Conservation (phyloP, 768 basidiomycete genomes). For the Pleurotus salmoneostramineus region DNA sequence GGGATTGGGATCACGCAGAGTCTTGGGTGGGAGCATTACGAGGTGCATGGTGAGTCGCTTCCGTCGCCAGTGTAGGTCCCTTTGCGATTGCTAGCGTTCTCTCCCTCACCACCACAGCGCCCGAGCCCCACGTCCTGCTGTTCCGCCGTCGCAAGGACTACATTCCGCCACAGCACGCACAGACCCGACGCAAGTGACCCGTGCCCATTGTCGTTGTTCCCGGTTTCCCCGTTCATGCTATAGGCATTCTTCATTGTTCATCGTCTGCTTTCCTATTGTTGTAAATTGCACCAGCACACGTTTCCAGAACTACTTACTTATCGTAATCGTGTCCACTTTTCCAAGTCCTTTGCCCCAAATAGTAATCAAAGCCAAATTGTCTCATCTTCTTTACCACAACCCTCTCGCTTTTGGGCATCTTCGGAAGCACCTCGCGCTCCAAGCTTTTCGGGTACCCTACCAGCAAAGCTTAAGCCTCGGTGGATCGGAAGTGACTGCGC, state of each 20-base stretch:
- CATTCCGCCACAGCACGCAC: conserved; percentile 46
- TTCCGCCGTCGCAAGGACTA: conserved; percentile 82
- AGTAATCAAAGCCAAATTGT: neutral
- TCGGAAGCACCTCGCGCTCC: too few species aligned
- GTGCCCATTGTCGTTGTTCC: neutral
- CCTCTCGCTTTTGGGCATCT: neutral
- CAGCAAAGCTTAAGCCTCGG: neutral
- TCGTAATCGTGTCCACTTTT: neutral
- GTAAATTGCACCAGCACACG: neutral
- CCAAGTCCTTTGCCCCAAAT: neutral
- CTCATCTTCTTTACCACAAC: neutral
- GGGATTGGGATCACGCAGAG: conserved; percentile 96
- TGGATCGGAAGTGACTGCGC: neutral
- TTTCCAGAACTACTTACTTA: neutral
- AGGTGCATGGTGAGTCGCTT: conserved; percentile 78
- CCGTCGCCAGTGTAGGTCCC: neutral
- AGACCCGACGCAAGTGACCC: conserved; percentile 37
- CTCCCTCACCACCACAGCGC: conserved; percentile 44
- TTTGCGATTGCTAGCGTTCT: conserved; percentile 2
- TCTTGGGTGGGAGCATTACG: conserved; percentile 95
- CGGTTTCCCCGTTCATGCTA: neutral
- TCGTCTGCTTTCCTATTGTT: neutral
- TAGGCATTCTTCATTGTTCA: neutral
- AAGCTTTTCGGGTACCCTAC: too few species aligned
- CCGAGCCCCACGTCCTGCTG: conserved; percentile 90